Conservation (phyloP, 2,329 filamentous ascomycete species). For the Aspergillus pseudotamarii region DNA sequence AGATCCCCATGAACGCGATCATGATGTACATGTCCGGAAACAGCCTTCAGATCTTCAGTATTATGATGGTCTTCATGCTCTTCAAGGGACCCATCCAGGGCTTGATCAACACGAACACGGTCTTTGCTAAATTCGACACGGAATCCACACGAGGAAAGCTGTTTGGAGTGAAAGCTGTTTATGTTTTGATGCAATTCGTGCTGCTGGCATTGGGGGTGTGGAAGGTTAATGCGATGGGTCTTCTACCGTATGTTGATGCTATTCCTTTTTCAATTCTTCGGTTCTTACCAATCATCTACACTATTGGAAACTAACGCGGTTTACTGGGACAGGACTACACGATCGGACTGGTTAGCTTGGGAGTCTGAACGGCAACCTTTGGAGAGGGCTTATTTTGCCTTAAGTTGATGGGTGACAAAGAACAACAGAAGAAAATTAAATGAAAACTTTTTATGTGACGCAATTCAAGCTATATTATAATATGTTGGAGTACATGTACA, state of each 20-base stretch:
- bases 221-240: constrained; percentile 96
- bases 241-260: constrained; percentile 72
- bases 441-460: not conserved
- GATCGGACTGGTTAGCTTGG: constrained; percentile 98
- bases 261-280: not conserved
- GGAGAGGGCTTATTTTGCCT: constrained; percentile 66
- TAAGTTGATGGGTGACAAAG: constrained; percentile 39
- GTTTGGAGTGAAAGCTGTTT: constrained; percentile 81
- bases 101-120: constrained; percentile 76
- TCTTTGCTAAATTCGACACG: constrained; percentile 90
- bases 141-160: constrained; percentile 73
- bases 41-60: constrained; percentile 96
- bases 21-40: constrained; percentile 99
- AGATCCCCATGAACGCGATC: constrained; percentile 95
- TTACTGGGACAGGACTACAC: constrained; percentile 69
- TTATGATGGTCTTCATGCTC: constrained; percentile 99
- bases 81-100: constrained; percentile 96
- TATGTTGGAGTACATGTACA: not conserved
- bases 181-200: constrained; percentile 82
- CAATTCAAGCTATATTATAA: not conserved
- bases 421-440: constrained; percentile 7
- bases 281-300: not conserved
- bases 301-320: constrained; percentile 6
- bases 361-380: constrained; percentile 72
- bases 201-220: constrained; percentile 85